Conservation (phyloP, 1,139 yeast species). For the Komagataea norvegica region DNA sequence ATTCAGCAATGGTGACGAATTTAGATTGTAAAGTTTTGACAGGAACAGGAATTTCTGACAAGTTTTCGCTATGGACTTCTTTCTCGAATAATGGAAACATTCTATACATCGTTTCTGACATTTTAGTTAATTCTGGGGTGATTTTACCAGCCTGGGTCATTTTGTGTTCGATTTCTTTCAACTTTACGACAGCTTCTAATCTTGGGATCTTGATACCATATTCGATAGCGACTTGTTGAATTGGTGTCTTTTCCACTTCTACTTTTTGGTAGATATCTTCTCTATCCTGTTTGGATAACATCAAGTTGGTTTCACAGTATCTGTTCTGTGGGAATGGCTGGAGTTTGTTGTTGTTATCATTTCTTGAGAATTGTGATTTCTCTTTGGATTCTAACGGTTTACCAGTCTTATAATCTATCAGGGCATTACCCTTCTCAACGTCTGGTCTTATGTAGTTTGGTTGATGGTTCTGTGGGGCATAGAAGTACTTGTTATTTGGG, state of each 20-base stretch:
- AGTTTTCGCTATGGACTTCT: constrained; percentile 50
- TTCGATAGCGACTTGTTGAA: constrained; percentile 74
- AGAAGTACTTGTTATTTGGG: constrained; percentile 66
- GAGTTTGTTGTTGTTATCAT: constrained; percentile 32
- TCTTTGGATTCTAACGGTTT: constrained; percentile 28
- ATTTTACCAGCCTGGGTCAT: constrained; percentile 50
- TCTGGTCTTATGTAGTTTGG: constrained; percentile 74
- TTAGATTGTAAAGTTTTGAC: constrained; percentile 77
- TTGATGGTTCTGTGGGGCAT: constrained; percentile 65
- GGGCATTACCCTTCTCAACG: constrained; percentile 39
- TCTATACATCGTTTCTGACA: constrained; percentile 59
- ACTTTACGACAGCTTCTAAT: constrained; percentile 75
- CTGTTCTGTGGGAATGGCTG: constrained; percentile 81
- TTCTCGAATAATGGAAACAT: constrained; percentile 74
- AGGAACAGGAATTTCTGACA: constrained; percentile 94
- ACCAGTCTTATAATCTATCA: constrained; percentile 37
- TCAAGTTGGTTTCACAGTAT: constrained; percentile 61
- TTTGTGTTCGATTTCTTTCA: constrained; percentile 58
- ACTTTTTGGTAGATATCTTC: constrained; percentile 55
- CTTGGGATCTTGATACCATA: constrained; percentile 81
- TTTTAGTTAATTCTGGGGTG: constrained; percentile 47
- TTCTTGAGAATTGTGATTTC: constrained; percentile 22
- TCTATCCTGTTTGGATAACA: constrained; percentile 56
- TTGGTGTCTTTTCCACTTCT: constrained; percentile 45
- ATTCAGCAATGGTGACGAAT: constrained; percentile 85